Percentiles rank a stretch among this genome's conserved stretches.
These are phyloP conservation scores for Amanita rubescens DNA, from an alignment of 768 basidiomycete species.

Conservation along the genomic window DNA sequence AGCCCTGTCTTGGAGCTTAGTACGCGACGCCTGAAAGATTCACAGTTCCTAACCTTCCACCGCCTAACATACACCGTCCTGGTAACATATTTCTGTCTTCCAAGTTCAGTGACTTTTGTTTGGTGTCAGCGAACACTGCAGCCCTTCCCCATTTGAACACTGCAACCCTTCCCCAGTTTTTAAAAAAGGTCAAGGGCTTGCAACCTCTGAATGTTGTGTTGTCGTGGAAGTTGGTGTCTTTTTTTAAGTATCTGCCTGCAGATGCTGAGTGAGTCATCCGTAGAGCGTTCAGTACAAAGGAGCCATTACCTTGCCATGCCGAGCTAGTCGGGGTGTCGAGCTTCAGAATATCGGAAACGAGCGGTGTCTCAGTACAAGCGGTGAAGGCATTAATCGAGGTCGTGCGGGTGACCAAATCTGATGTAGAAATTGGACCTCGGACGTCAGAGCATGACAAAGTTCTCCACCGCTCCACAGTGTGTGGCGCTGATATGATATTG, in stretches of 20 bases:
- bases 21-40: neutral
- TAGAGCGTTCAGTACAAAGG: constrained; percentile 45
- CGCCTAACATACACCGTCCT: constrained; percentile 1
- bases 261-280: constrained; percentile 6
- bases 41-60: constrained; percentile 1
- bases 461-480: neutral
- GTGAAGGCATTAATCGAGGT: neutral
- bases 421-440: neutral
- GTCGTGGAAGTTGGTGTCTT: constrained; percentile 55
- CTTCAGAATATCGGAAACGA: constrained; percentile 13
- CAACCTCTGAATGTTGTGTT: constrained; percentile 51
- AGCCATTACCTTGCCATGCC: constrained; percentile 25
- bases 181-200: constrained; percentile 53
- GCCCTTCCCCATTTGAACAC: neutral
- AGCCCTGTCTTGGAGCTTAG: neutral
- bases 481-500: constrained; percentile 23
- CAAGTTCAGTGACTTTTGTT: neutral
- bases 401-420: neutral
- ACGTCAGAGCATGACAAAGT: neutral
- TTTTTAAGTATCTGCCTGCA: neutral
- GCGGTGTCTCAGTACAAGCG: neutral
- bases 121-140: neutral
- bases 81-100: neutral
- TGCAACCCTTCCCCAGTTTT: constrained; percentile 19
- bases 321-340: constrained; percentile 24